Evolutionary conservation across 345 rosid species (phyloP), one percentile per base, ranked within the genome.

Genomic region (Gossypium thurberi): DNA sequence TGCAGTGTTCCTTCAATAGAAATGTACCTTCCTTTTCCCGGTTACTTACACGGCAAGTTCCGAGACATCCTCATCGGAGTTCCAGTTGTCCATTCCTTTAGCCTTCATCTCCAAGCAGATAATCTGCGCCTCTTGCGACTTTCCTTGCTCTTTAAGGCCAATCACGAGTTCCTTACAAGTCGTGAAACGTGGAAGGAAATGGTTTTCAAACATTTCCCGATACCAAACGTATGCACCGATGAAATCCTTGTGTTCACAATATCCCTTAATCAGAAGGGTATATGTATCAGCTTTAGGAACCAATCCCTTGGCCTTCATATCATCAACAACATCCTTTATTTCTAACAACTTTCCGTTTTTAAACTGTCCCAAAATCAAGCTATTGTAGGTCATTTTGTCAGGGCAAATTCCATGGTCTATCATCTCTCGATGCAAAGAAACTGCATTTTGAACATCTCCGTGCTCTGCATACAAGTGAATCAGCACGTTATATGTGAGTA

Each of bases 201-300:
- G 85, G 77, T 82, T 81, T 17, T 80, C 86, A 20, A 84, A 63
- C 96, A 91, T 90, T 82, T 88, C 90, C 79, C 87, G 82, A 79
- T 83, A 88, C 94, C 96, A 90, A 78, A 10, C 25, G 77, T 87
- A 91, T 42, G 91, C 98, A 51, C 84, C 90, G 50, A 40, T 42
- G 71, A 81, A 88, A 63, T 86, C 84, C 71, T 80, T 84, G 20
- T 44, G 61, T 63, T 87, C 84, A 58, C 93, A 88, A 72, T 84
- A 73, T 40, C 90, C 93, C 65, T 80, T 85, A 71, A 94, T 78
- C 71, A 93, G 74, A 74, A 91, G 57, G 76, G 73, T 79, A 75
- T 87, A 91, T 2, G 97, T 91, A 82, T 87, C 97, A 50, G 89
- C 94, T 79, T 82, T 83, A 28, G 84, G 90, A 53, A 64, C 70